These are phyloP conservation scores for Conticribra weissflogii DNA, from an alignment of 108 stramenopile species.

Conservation along the genomic window DNA sequence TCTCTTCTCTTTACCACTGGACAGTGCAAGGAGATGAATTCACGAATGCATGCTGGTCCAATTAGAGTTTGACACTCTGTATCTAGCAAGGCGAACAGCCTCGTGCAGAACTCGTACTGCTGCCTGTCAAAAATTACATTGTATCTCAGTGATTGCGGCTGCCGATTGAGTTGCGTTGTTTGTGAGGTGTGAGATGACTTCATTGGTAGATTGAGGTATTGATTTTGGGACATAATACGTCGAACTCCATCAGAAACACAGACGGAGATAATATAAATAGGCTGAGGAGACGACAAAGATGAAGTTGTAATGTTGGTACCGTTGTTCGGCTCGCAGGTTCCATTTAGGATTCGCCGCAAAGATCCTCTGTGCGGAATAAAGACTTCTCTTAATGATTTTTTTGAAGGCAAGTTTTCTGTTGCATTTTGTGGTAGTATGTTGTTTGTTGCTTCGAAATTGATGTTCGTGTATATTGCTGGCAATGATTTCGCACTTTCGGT, in stretches of 20 bases:
- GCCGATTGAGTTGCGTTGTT: slow-evolving; percentile 13
- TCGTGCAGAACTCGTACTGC: slow-evolving; percentile 72
- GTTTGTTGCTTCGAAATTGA: too few relatives aligned
- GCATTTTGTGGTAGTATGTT: neutral
- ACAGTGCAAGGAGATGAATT: slow-evolving; percentile 80
- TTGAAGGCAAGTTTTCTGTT: too few relatives aligned
- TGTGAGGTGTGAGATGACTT: neutral
- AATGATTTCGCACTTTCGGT: too few relatives aligned
- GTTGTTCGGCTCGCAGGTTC: neutral
- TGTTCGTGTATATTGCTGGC: too few relatives aligned
- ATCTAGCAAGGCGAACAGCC: slow-evolving; percentile 81
- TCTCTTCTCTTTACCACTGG: slow-evolving; percentile 85
- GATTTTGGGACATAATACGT: neutral
- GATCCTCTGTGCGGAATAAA: slow-evolving; percentile 17
- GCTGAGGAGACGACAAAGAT: slow-evolving; percentile 23
- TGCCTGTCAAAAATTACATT: slow-evolving; percentile 63
- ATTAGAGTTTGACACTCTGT: slow-evolving; percentile 73
- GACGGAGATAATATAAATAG: slow-evolving; percentile 34
- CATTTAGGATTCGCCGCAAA: slow-evolving; percentile 12
- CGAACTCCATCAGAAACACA: neutral
- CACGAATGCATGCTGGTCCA: slow-evolving; percentile 59
- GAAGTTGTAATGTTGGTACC: too few relatives aligned
- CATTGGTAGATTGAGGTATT: neutral
- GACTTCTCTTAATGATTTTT: slow-evolving; percentile 1
- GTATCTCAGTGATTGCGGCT: too few relatives aligned